Evolutionary conservation across 2,329 filamentous ascomycete genomes (phyloP).

Genomic region (Aspergillus pseudotamarii): DNA sequence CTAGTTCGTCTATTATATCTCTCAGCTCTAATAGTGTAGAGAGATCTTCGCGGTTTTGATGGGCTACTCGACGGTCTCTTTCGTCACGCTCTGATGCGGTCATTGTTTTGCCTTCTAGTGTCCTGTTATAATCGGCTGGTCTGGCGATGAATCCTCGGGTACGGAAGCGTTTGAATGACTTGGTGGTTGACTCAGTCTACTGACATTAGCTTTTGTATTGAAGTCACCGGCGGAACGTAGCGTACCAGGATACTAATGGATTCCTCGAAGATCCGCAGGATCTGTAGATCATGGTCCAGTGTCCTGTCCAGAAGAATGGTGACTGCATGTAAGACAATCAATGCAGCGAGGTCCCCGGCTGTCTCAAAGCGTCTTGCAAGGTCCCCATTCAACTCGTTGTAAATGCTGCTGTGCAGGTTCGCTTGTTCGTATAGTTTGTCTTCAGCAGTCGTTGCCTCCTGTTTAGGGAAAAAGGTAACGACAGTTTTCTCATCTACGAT

Average conservation of each 20-base stretch:
- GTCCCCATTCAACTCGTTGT: conserved; percentile 68
- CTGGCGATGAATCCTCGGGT: conserved; percentile 58
- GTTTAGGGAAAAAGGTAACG: conserved; percentile 38
- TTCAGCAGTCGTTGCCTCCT: conserved; percentile 37
- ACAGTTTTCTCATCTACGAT: conserved; percentile 40
- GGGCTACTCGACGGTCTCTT: conserved; percentile 53
- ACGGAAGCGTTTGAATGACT: conserved; percentile 64
- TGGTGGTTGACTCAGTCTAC: conserved; percentile 65
- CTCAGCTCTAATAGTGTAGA: conserved; percentile 65
- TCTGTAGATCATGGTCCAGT: conserved; percentile 63
- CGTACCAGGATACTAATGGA: conserved; percentile 64
- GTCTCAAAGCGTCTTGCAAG: conserved; percentile 65
- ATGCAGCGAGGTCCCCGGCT: conserved; percentile 62
- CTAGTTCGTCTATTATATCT: conserved; percentile 66
- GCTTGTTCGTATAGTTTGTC: conserved; percentile 50
- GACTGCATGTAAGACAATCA: conserved; percentile 64
- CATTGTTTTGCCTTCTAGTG: conserved; percentile 32
- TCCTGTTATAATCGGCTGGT: conserved; percentile 34
- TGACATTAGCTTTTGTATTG: neutral
- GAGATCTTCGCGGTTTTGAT: conserved; percentile 64
- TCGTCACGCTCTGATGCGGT: conserved; percentile 41
- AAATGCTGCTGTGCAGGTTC: conserved; percentile 65
- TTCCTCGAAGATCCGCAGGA: conserved; percentile 68
- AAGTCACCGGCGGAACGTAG: neutral
- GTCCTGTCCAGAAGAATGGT: conserved; percentile 64